Evolutionary conservation across 257 asterid species (phyloP).

Genomic region (Solanum tarijense): DNA sequence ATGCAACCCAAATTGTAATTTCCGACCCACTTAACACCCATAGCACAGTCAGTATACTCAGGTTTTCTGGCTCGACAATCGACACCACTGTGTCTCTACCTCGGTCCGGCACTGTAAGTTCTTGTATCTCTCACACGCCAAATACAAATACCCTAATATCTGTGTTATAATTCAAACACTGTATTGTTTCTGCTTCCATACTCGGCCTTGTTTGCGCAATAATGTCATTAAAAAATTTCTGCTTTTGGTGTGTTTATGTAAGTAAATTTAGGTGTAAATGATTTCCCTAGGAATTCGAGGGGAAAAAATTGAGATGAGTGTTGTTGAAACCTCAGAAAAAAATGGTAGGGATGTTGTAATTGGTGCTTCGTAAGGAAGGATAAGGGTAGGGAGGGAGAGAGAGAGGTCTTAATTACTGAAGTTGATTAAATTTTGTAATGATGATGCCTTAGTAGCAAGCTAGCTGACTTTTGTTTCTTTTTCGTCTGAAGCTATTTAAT

Average conservation of each 20-base stretch:
- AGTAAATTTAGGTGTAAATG: neutral
- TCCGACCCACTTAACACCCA: neutral
- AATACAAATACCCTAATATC: neutral
- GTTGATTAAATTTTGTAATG: constrained; percentile 20
- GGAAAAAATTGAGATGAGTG: neutral
- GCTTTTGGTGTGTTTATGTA: neutral
- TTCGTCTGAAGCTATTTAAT: constrained; percentile 40
- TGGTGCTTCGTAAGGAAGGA: neutral
- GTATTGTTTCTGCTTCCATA: neutral
- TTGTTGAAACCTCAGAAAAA: neutral
- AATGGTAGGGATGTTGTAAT: neutral
- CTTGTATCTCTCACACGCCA: neutral
- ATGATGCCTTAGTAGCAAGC: constrained; percentile 1
- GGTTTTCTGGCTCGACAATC: neutral
- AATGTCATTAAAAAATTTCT: neutral
- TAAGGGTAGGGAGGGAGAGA: neutral
- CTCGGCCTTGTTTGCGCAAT: neutral
- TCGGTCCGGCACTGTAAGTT: neutral
- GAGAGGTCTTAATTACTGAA: neutral
- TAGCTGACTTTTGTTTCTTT: neutral
- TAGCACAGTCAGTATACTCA: neutral
- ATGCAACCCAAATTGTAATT: neutral
- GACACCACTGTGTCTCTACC: neutral
- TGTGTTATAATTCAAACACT: neutral
- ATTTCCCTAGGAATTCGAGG: neutral